Percentiles rank a stretch among this genome's conserved stretches.
Evolutionary conservation across 2,329 filamentous ascomycete species (phyloP).

Genomic region (Tolypocladium guangdongense): DNA sequence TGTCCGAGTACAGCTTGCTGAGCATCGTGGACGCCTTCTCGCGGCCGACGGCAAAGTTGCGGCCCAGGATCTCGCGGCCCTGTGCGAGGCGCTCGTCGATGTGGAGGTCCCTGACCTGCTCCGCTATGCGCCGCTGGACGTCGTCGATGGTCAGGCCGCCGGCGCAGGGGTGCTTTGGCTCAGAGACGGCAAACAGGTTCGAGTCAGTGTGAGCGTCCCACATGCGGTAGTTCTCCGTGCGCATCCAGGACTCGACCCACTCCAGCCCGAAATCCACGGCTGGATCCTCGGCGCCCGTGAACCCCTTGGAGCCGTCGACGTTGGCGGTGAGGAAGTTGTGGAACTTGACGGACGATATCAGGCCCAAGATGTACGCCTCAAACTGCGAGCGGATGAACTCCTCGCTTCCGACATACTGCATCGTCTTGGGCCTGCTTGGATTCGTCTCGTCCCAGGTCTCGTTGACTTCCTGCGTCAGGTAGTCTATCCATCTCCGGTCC

Average conservation of each 20-base stretch:
- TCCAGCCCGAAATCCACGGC: slow-evolving; percentile 72
- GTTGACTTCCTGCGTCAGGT: slow-evolving; percentile 82
- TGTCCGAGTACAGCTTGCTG: slow-evolving; percentile 80
- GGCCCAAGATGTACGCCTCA: slow-evolving; percentile 85
- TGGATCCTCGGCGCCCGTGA: slow-evolving; percentile 72
- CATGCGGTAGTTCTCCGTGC: slow-evolving; percentile 83
- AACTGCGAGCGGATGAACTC: slow-evolving; percentile 97
- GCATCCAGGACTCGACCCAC: slow-evolving; percentile 79
- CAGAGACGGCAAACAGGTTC: slow-evolving; percentile 87
- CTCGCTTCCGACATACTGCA: slow-evolving; percentile 91
- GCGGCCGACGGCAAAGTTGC: slow-evolving; percentile 76
- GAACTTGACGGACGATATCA: slow-evolving; percentile 85
- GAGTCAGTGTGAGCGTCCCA: slow-evolving; percentile 74
- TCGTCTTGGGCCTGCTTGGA: slow-evolving; percentile 79
- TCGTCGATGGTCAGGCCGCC: slow-evolving; percentile 91
- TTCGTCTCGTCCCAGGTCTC: slow-evolving; percentile 95
- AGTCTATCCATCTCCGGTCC: slow-evolving; percentile 93
- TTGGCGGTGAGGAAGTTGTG: slow-evolving; percentile 60
- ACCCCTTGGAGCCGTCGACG: slow-evolving; percentile 56
- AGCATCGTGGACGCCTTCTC: slow-evolving; percentile 83
- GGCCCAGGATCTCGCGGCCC: slow-evolving; percentile 74
- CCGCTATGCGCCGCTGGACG: slow-evolving; percentile 76
- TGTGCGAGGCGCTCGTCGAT: slow-evolving; percentile 82
- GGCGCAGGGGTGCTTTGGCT: slow-evolving; percentile 85
- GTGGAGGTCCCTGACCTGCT: slow-evolving; percentile 89